Conservation (phyloP, 2,329 filamentous ascomycete species). For the Cordyceps militaris region DNA sequence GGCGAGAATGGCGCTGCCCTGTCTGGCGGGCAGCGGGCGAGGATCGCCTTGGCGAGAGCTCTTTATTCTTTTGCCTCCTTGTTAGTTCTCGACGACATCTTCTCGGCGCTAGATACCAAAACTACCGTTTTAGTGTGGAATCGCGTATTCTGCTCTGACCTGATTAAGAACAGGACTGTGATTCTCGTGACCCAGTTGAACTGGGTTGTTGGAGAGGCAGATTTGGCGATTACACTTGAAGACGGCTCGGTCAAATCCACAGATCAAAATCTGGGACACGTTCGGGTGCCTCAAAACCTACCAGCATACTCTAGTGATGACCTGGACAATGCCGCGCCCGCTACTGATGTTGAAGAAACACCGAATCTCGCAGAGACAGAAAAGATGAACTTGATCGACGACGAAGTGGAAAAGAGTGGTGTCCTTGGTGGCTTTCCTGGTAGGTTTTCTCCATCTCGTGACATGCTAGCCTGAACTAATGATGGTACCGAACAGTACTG, state of each 20-base stretch:
- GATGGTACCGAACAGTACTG: constrained; percentile 25
- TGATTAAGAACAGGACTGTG: constrained; percentile 46
- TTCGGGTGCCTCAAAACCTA: constrained; percentile 37
- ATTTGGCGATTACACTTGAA: constrained; percentile 38
- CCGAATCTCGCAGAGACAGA: background rate
- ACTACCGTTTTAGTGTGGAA: constrained; percentile 51
- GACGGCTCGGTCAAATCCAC: constrained; percentile 34
- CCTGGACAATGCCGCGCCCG: background rate
- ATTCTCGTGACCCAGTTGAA: constrained; percentile 51
- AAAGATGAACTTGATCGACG: background rate
- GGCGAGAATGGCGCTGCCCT: constrained; percentile 49
- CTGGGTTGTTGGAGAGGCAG: constrained; percentile 45
- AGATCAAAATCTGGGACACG: constrained; percentile 39
- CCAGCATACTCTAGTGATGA: constrained; percentile 1
- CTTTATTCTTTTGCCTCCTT: constrained; percentile 50
- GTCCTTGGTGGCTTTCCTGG: constrained; percentile 23
- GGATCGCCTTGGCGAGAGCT: constrained; percentile 49
- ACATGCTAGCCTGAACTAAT: constrained; percentile 13
- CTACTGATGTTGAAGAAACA: background rate
- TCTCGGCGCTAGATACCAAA: constrained; percentile 54
- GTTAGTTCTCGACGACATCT: constrained; percentile 51
- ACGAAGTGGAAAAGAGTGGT: constrained; percentile 19
- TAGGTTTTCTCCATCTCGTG: background rate
- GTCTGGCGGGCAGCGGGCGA: constrained; percentile 50
- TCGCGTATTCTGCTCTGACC: constrained; percentile 48